These are phyloP conservation scores for Tulasnella sp. DNA, from an alignment of 768 basidiomycete genomes.

Conservation along the genomic window DNA sequence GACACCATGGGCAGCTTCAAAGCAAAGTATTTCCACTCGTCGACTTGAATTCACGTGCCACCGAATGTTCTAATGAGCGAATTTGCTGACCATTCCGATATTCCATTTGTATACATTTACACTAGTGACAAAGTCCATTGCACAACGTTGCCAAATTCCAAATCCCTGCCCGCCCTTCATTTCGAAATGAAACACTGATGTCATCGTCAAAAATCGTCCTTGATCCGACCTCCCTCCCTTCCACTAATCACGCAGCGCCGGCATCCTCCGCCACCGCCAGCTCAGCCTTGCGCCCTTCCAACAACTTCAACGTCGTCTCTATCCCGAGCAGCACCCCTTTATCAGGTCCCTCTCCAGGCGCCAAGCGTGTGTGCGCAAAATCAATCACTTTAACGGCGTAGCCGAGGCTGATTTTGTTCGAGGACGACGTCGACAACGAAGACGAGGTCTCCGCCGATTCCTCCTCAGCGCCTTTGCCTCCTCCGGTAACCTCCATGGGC, in stretches of 20 bases:
- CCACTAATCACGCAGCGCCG: not conserved
- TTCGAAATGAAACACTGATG: not conserved
- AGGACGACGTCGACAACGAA: conserved; percentile 25
- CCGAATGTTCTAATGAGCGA: too few relatives aligned
- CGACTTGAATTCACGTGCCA: too few relatives aligned
- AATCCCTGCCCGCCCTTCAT: too few relatives aligned
- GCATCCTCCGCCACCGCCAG: conserved; percentile 28
- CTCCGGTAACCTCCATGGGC: conserved; percentile 17
- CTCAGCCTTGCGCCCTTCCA: conserved; percentile 50
- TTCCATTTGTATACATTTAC: too few relatives aligned
- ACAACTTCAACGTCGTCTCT: conserved; percentile 51
- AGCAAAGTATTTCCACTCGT: too few relatives aligned
- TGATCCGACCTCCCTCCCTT: not conserved
- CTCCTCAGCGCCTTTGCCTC: conserved; percentile 35
- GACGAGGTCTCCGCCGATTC: conserved; percentile 28
- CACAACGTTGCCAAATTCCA: too few relatives aligned
- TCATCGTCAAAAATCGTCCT: not conserved
- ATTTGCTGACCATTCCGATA: too few relatives aligned
- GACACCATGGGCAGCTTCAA: not conserved
- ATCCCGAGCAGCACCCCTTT: conserved; percentile 68
- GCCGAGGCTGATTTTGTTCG: conserved; percentile 18
- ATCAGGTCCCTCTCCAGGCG: conserved; percentile 68
- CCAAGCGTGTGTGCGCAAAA: conserved; percentile 78
- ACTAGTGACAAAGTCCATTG: too few relatives aligned
- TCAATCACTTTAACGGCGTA: conserved; percentile 79